These are phyloP conservation scores for Suillus subalutaceus DNA, from an alignment of 768 basidiomycete species.

Conservation along the genomic window DNA sequence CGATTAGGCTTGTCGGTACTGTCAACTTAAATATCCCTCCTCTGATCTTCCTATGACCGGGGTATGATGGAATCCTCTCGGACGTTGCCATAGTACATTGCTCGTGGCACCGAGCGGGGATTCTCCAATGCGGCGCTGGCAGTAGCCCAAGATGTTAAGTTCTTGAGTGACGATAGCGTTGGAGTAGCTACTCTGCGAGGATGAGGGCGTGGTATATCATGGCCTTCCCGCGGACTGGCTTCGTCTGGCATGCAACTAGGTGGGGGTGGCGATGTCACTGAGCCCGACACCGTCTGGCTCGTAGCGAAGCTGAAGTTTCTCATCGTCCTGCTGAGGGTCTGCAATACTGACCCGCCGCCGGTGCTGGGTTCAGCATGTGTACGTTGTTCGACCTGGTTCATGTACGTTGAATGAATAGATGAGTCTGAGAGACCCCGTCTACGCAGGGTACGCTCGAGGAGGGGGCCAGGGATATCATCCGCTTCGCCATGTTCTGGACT, in stretches of 20 bases:
- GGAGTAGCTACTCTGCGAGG: constrained; percentile 26
- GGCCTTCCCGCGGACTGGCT: constrained; percentile 9
- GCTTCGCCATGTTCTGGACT: constrained; percentile 41
- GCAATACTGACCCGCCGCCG: constrained; percentile 47
- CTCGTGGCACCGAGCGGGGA: neutral
- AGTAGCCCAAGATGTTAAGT: constrained; percentile 35
- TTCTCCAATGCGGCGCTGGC: constrained; percentile 26
- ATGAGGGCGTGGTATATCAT: constrained; percentile 21
- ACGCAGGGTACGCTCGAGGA: constrained; percentile 68
- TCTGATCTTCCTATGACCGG: constrained; percentile 29
- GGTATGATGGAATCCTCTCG: constrained; percentile 26
- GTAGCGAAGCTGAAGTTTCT: constrained; percentile 47
- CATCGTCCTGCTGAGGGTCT: constrained; percentile 55
- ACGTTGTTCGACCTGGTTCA: constrained; percentile 50
- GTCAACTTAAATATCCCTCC: constrained; percentile 24
- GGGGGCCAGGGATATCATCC: constrained; percentile 48
- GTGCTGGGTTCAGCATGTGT: constrained; percentile 7
- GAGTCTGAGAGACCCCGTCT: constrained; percentile 89
- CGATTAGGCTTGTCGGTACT: neutral
- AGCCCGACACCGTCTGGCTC: constrained; percentile 31
- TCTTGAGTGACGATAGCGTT: constrained; percentile 27
- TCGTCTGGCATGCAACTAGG: constrained; percentile 8
- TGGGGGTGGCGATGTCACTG: constrained; percentile 17
- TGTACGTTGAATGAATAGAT: constrained; percentile 86
- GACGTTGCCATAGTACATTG: constrained; percentile 5